Evolutionary conservation across 805 yeast species (phyloP), one percentile per base, ranked within the genome.

Genomic region (Zygosaccharomyces bisporus): DNA sequence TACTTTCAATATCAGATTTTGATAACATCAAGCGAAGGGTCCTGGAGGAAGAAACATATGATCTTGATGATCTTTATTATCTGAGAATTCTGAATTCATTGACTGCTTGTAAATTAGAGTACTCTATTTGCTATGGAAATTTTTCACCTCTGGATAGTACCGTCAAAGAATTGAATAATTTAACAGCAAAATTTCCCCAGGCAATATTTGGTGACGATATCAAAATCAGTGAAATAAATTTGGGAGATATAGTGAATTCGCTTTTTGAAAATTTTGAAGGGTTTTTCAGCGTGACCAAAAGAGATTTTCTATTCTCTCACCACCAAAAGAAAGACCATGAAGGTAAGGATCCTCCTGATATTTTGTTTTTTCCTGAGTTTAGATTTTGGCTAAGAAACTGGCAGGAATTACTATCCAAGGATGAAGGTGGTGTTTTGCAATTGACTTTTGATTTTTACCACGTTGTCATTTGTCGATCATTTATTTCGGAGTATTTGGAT

Each of bases 131-230:
- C 0, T 64, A 68, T 39, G 79, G 80, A 1, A 60, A 58, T 12
- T 61, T 62, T 36, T 46, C 58, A 4, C 50, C 58, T 7, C 55
- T 56, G 19, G 64, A 63, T 44, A 50, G 47, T 13, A 47, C 54
- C 21, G 23, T 61, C 2, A 56, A 57, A 35, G 73, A 71, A 25
- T 56, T 77, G 9, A 70, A 74, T 58, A 64, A 66, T 16, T 52
- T 75, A 29, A 69, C 75, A 0, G 60, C 76, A 2, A 67, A 69
- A 36, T 76, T 66, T 48, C 81, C 82, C 1, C 70, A 67, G 43
- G 71, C 76, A 1, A 75, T 73, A 9, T 59, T 73, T 47, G 81
- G 79, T 10, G 83, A 78, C 60, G 74, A 74, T 14, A 75, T 77
- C 20, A 76, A 76, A 45, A 70, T 75, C 7, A 72, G 79, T 8